A percentile compares a stretch with the other conserved stretches of the same genome.
phyloP scores from a whole-genome alignment of 106 monocot species.

The Dendrobium officinale region DNA sequence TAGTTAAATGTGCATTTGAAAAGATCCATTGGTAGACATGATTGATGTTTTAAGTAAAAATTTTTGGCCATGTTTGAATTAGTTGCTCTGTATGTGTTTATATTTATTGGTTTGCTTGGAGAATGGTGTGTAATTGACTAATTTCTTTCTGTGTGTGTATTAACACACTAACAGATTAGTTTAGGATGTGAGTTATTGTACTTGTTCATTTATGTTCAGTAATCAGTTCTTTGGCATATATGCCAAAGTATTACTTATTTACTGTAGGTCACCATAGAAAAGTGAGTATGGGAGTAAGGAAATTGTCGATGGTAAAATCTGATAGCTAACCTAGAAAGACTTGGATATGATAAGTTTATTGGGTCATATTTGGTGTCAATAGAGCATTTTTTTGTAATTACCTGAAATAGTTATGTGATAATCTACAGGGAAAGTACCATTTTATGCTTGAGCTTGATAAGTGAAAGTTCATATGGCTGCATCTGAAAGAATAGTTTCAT shows the following conservation, averaged over 20 bases:
- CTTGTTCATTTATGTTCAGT: too few species aligned
- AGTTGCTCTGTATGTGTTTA: neutral
- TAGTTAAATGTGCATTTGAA: too few species aligned
- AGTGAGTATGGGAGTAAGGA: too few species aligned
- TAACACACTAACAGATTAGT: neutral
- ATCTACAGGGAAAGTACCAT: constrained; percentile 3
- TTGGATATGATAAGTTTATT: too few species aligned
- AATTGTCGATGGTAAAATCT: too few species aligned
- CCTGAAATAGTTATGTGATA: neutral
- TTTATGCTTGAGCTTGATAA: neutral
- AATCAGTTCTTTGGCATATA: too few species aligned
- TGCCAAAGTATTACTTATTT: too few species aligned
- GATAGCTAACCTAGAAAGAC: too few species aligned
- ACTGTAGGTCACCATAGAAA: too few species aligned
- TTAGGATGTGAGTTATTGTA: neutral
- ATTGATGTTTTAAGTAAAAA: too few species aligned
- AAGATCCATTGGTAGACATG: too few species aligned
- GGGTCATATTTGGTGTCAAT: neutral
- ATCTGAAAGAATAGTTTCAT: constrained; percentile 21
- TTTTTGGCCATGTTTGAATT: neutral
- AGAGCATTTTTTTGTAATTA: neutral
- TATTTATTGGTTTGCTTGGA: neutral
- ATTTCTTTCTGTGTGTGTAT: too few species aligned
- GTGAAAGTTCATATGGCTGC: constrained; percentile 12
- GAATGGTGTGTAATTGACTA: neutral